phyloP scores from a whole-genome alignment of 768 basidiomycete genomes.

The Amanita thiersii region DNA sequence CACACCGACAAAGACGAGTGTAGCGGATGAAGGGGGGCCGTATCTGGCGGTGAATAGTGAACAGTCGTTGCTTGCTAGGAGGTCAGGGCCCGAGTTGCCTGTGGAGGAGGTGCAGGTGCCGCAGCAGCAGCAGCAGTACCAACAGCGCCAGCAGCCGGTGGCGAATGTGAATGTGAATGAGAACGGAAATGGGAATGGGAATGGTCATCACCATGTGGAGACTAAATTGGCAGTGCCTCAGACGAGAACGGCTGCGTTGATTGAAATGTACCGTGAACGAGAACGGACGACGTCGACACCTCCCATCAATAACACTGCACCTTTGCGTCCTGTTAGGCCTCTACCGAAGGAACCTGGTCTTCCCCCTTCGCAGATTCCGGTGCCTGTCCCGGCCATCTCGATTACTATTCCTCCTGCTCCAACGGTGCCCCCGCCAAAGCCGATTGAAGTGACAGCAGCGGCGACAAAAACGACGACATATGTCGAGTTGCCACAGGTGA shows the following conservation, averaged over 20 bases:
- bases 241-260: constrained; percentile 70
- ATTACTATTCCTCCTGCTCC: constrained; percentile 12
- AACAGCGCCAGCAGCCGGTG: no score
- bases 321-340: constrained; percentile 32
- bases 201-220: constrained; percentile 12
- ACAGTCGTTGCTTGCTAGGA: no score
- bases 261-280: constrained; percentile 79
- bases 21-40: no score
- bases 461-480: no score
- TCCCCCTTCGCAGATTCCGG: constrained; percentile 5
- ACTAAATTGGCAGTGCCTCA: constrained; percentile 15
- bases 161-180: no score
- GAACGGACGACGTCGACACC: constrained; percentile 40
- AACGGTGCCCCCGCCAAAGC: constrained; percentile 13
- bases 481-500: constrained; percentile 24
- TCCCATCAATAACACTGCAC: constrained; percentile 19
- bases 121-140: no score
- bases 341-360: constrained; percentile 16
- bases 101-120: no score
- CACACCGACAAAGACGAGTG: no score
- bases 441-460: no score
- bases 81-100: no score
- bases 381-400: constrained; percentile 1
- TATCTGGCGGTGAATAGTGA: no score
- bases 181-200: no score